Conservation (phyloP, 2,329 filamentous ascomycete genomes). For the Epichloe festucae region DNA sequence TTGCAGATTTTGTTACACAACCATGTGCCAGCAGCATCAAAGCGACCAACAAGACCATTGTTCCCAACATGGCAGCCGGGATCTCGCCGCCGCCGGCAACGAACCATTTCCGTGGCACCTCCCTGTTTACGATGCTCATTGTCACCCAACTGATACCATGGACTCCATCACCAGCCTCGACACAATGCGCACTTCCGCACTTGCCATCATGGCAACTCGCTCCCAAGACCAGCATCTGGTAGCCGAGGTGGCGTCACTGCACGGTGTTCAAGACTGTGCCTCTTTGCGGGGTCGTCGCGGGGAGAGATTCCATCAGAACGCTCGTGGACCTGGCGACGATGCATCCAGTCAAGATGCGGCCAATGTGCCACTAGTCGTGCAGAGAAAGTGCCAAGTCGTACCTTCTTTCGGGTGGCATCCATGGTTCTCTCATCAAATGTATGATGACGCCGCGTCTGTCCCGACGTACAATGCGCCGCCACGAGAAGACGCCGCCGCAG, state of each 20-base stretch:
- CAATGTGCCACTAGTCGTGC: background rate
- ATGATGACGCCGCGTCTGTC: conserved; percentile 37
- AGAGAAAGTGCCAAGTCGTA: conserved; percentile 24
- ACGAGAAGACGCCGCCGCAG: conserved; percentile 6
- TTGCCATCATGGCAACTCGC: conserved; percentile 69
- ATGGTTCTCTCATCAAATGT: conserved; percentile 73
- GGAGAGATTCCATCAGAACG: background rate
- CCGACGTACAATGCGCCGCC: conserved; percentile 21
- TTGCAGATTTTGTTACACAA: background rate
- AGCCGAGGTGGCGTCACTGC: conserved; percentile 42
- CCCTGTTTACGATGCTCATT: conserved; percentile 67
- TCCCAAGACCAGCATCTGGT: conserved; percentile 65
- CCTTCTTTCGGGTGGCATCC: conserved; percentile 82
- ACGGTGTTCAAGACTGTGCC: conserved; percentile 27
- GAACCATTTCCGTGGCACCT: conserved; percentile 52
- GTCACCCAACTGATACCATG: conserved; percentile 73
- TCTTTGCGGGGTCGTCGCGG: background rate
- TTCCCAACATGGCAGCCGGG: background rate
- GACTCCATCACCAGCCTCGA: conserved; percentile 43
- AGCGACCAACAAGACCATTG: background rate
- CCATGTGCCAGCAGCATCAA: conserved; percentile 2
- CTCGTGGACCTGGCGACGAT: background rate
- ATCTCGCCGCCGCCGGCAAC: background rate
- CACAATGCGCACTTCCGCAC: conserved; percentile 48
- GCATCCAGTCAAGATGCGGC: background rate